These are phyloP conservation scores for Fagopyrum esculentum DNA, from an alignment of 148 eudicot species.

Conservation along the genomic window DNA sequence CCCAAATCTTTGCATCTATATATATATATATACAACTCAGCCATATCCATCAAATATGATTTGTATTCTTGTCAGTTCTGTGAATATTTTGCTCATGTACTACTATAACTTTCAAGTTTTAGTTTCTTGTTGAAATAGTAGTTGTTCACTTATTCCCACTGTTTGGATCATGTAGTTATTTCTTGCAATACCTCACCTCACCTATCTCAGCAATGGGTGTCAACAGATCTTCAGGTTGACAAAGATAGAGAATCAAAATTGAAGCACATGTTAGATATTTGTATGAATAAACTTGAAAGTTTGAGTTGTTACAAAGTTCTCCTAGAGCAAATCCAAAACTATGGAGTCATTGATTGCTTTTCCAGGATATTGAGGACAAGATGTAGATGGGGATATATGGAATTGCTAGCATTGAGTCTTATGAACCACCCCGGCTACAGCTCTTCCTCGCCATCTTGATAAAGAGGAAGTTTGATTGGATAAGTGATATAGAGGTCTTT, in stretches of 20 bases:
- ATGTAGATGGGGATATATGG: conserved; percentile 85
- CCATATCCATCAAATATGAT: no score
- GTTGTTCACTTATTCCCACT: no score
- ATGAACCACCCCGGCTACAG: conserved; percentile 62
- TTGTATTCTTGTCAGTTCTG: no score
- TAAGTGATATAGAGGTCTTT: conserved; percentile 64
- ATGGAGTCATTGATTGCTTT: conserved; percentile 30
- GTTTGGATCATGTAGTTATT: not conserved
- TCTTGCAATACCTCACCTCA: not conserved
- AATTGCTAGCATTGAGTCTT: conserved; percentile 70
- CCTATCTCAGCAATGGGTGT: conserved; percentile 31
- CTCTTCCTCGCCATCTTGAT: conserved; percentile 70
- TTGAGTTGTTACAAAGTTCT: conserved; percentile 48
- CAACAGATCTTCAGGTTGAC: conserved; percentile 35
- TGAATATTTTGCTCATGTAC: no score
- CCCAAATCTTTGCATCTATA: no score
- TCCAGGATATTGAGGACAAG: conserved; percentile 31
- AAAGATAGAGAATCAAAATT: conserved; percentile 39
- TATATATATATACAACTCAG: no score
- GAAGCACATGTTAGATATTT: conserved; percentile 42
- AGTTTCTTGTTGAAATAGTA: no score
- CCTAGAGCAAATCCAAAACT: conserved; percentile 37
- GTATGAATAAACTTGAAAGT: conserved; percentile 44
- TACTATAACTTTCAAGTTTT: no score
- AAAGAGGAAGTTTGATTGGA: conserved; percentile 58